Evolutionary conservation across 1,139 yeast genomes (phyloP), one percentile per base, ranked within the genome.

Genomic region (Sugiyamaella pinicola): DNA sequence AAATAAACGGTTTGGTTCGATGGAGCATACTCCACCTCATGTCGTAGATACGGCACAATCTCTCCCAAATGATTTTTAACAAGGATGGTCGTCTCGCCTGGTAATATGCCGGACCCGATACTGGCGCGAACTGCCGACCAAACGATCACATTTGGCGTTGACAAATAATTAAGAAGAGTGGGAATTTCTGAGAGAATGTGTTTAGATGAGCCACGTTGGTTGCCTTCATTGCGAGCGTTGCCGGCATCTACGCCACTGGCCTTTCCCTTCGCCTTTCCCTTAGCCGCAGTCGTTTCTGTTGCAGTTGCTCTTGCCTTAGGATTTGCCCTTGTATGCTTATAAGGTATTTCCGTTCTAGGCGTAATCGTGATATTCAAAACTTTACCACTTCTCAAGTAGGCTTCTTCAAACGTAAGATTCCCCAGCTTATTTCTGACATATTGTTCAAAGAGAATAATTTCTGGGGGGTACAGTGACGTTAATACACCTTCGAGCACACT

Each of bases 401-500:
- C 96, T 66, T 93, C 97, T 70, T 91, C 96, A 69, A 93, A 93
- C 0, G 98, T 93, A 66, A 86, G 71, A 61, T 87, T 86, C 0
- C 95, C 96, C 22, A 91, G 79, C n/a, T 84, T 80, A 57, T 81
- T 82, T 53, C 85, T 72, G 2, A 89, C 96, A 67, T 84, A 90
- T 63, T 84, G 85, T 67, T 88, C 81, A 58, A 91, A 88, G 15
- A 87, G 72, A 54, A 86, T 74, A 44, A 90, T 83, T 64, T 91
- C 97, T 54, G 88, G 95, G 0, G 96, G 87, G 64, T 87, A 87
- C 0, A 95, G 91, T 55, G 87, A 86, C 22, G 77, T 76, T 40
- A 69, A 24, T n/a, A 69, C 65, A 1, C 70, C 66, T 43, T 69
- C 73, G 10, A 66, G 61, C 4, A 66, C 68, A 19, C 67, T 61